Conservation (phyloP, 495 filamentous ascomycete genomes). For the Tetracladium marchalianum region DNA sequence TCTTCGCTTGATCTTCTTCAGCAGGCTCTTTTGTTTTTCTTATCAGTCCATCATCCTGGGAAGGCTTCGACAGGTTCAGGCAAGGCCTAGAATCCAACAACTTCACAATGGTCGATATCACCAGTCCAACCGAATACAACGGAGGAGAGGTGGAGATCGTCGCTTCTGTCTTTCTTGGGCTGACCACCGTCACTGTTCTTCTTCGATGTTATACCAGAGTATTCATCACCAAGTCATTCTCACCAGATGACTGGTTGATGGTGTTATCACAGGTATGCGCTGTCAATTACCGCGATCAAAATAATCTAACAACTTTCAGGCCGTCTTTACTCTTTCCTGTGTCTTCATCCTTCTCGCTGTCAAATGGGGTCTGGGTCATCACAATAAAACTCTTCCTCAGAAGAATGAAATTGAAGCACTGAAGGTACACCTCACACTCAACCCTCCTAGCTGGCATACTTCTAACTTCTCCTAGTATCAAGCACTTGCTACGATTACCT, state of each 20-base stretch:
- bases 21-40: too few relatives aligned
- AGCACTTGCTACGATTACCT: constrained; percentile 27
- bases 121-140: constrained; percentile 19
- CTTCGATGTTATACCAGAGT: constrained; percentile 28
- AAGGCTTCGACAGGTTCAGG: too few relatives aligned
- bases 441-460: background rate
- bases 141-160: constrained; percentile 24
- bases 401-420: constrained; percentile 25
- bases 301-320: constrained; percentile 9
- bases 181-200: constrained; percentile 26
- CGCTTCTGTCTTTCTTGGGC: constrained; percentile 18
- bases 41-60: too few relatives aligned
- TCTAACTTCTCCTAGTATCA: constrained; percentile 21
- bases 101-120: background rate
- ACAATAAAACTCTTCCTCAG: constrained; percentile 25
- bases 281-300: constrained; percentile 1
- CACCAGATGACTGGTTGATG: constrained; percentile 33
- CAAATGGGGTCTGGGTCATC: constrained; percentile 25
- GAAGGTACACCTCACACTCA: constrained; percentile 11
- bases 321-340: constrained; percentile 27
- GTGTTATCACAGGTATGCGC: constrained; percentile 25
- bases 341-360: constrained; percentile 24
- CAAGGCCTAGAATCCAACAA: too few relatives aligned
- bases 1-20: too few relatives aligned
- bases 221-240: constrained; percentile 27